These are phyloP conservation scores for Tuber brumale DNA, from an alignment of 495 filamentous ascomycete genomes.

Conservation along the genomic window DNA sequence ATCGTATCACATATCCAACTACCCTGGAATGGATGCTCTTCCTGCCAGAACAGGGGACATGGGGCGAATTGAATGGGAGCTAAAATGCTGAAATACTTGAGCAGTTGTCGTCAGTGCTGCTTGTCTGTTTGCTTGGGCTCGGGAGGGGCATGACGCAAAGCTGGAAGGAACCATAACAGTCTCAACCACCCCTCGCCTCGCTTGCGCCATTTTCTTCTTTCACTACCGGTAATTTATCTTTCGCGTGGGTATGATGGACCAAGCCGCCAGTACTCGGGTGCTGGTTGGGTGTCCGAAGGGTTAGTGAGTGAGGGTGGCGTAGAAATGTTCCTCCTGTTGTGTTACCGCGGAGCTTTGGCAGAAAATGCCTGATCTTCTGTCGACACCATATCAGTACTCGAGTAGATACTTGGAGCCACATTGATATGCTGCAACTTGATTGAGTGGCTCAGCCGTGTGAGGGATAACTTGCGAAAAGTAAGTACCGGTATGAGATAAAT, in stretches of 20 bases:
- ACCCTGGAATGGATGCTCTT: neutral
- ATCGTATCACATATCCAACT: too few species aligned
- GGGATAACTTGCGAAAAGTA: neutral
- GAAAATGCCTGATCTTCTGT: neutral
- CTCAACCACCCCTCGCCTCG: neutral
- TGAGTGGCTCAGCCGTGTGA: neutral
- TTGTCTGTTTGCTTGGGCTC: conserved; percentile 24
- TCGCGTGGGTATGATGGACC: conserved; percentile 14
- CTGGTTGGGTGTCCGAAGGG: neutral
- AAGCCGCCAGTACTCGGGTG: too few species aligned
- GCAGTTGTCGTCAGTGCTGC: conserved; percentile 17
- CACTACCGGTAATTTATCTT: too few species aligned
- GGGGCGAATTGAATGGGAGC: neutral
- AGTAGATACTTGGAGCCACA: neutral
- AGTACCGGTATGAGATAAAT: neutral
- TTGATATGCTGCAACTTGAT: neutral
- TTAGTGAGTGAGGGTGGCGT: neutral
- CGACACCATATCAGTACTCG: neutral
- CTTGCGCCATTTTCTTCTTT: neutral
- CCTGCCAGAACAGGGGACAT: conserved; percentile 4
- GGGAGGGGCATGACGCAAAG: conserved; percentile 35
- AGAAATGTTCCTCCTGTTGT: neutral
- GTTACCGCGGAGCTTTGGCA: neutral
- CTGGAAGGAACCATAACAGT: conserved; percentile 4
- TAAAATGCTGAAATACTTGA: conserved; percentile 18